Base-by-base conservation (phyloP, 78 protist species). In the Dictyostelium purpureum region DNA sequence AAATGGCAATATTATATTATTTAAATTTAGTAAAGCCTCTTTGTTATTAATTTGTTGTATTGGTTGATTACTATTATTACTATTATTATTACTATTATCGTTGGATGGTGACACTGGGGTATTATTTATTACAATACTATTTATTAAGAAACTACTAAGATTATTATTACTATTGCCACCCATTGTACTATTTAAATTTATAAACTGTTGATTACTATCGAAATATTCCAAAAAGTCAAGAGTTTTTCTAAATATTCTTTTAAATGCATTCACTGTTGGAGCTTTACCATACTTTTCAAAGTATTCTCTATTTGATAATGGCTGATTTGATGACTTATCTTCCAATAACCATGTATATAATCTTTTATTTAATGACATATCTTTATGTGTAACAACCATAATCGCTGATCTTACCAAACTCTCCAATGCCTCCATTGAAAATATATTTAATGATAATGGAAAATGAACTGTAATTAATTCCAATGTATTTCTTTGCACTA, bases 351-450 rank as follows among this genome's bases (percentile, higher is more conserved):
- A 88, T 31, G 80, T 51, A 47, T 88, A 52, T 11, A 88, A 45
- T 65, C 94, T 77, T 52, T 51, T 78, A 57, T 88, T 88, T n/a
- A 88, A 45, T 43, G 94, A 88, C 67, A 76, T 73, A 37, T 88
- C 94, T 35, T 61, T 88, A 35, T 57, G 24, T 43, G 73, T 63
- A 31, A 79, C 89, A 0, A 88, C 88, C 74, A 43, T 67, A 21
- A 88, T 63, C 0, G 88, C 94, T n/a, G 87, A 59, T 33, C 31
- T 71, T 26, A 88, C 67, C 18, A 88, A 71, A 2, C 14, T 49
- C 0, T 78, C 74, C 11, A 77, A 35, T 61, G 88, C 77, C 6
- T 33, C 52, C 11, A 28, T 67, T 33, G 73, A 57, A 73, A 88
- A 88, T 71, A 88, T 54, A 42, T 59, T 71, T 12, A 28, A 26